Conservation (phyloP, 306 rosid genomes). For the Rosa lucieae region DNA sequence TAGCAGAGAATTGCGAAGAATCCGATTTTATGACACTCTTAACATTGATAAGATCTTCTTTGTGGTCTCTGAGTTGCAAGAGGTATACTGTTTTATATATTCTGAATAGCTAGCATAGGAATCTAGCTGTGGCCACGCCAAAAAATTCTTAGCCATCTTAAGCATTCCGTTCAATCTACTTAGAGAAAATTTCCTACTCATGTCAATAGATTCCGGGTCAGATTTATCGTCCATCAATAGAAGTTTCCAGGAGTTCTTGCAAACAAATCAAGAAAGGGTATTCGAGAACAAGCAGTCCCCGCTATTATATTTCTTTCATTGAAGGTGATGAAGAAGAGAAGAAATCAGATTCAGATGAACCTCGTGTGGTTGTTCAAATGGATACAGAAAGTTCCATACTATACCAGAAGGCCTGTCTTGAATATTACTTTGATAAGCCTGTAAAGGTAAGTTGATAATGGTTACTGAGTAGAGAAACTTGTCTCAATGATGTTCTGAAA, state of each 20-base stretch:
- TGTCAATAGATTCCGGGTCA: constrained; percentile 57
- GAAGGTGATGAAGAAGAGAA: constrained; percentile 38
- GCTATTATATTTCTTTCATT: constrained; percentile 63
- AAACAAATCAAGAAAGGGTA: constrained; percentile 69
- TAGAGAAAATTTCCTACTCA: not conserved
- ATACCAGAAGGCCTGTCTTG: constrained; percentile 79
- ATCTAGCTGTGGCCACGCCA: not conserved
- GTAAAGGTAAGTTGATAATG: constrained; percentile 50
- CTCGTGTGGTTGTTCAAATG: constrained; percentile 79
- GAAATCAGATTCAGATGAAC: constrained; percentile 44
- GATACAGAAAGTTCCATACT: constrained; percentile 82
- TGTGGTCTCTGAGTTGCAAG: constrained; percentile 75
- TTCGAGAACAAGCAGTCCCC: constrained; percentile 61
- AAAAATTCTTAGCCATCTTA: not conserved
- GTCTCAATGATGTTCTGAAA: not conserved
- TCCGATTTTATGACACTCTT: constrained; percentile 76
- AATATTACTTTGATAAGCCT: constrained; percentile 74
- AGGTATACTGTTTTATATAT: constrained; percentile 34
- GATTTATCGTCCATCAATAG: constrained; percentile 65
- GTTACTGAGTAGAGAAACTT: not conserved
- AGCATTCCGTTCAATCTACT: not conserved
- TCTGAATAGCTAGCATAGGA: not conserved
- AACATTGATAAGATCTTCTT: constrained; percentile 62
- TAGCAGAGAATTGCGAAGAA: constrained; percentile 76
- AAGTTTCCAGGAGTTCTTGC: constrained; percentile 60